Evolutionary conservation across 768 basidiomycete species (phyloP).

Genomic region (Mycena albidolilacea): DNA sequence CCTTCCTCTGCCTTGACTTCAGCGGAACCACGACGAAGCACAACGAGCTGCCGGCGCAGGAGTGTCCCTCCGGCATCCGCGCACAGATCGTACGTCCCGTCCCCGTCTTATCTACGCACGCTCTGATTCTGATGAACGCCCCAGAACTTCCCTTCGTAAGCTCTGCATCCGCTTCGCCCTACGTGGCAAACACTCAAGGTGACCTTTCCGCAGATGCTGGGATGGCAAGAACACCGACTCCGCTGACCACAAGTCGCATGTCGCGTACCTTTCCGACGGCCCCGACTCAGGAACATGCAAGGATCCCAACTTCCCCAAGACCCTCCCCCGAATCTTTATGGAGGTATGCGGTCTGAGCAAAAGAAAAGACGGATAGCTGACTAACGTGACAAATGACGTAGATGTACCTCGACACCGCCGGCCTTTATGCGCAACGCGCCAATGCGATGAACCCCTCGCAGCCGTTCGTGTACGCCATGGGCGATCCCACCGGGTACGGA

Average conservation of each 20-base stretch:
- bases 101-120: slow-evolving; percentile 7
- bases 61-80: slow-evolving; percentile 64
- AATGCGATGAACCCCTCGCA: slow-evolving; percentile 64
- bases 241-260: slow-evolving; percentile 67
- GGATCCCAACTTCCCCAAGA: slow-evolving; percentile 62
- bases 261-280: slow-evolving; percentile 61
- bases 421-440: slow-evolving; percentile 52
- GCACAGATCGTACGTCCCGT: slow-evolving; percentile 60
- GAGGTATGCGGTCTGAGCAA: slow-evolving; percentile 54
- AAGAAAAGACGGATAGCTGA: background rate
- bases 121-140: background rate
- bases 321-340: slow-evolving; percentile 65
- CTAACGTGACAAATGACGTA: slow-evolving; percentile 37
- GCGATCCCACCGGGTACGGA: slow-evolving; percentile 76
- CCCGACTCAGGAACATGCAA: slow-evolving; percentile 65
- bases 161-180: background rate
- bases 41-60: slow-evolving; percentile 55
- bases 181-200: slow-evolving; percentile 3
- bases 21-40: slow-evolving; percentile 48
- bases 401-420: slow-evolving; percentile 62
- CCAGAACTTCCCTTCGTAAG: slow-evolving; percentile 38
- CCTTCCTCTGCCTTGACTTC: slow-evolving; percentile 59
- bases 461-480: slow-evolving; percentile 67
- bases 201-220: slow-evolving; percentile 68
- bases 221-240: slow-evolving; percentile 69